A percentile compares a stretch with the other conserved stretches of the same genome.
Evolutionary conservation across 225 moss, liverwort and hornwort species (phyloP).

Genomic region (Anthoceros angustus): DNA sequence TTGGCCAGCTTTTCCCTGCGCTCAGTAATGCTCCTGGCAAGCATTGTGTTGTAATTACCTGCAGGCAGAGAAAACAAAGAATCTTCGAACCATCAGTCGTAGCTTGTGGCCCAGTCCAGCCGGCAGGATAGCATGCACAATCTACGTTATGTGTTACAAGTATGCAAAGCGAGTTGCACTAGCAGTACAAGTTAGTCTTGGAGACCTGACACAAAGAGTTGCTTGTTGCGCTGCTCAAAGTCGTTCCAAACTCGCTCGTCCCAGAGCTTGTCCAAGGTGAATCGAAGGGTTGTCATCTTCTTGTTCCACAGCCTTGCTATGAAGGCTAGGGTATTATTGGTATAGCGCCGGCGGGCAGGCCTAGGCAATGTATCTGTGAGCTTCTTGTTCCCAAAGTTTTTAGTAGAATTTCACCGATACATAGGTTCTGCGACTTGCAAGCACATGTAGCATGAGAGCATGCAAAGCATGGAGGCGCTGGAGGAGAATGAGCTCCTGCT

Average conservation of each 20-base stretch:
- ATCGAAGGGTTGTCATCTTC: conserved; percentile 1
- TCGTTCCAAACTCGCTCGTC: not conserved
- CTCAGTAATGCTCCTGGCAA: not conserved
- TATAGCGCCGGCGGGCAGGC: too few relatives aligned
- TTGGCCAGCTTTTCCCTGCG: not conserved
- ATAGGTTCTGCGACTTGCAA: too few relatives aligned
- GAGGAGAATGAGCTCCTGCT: too few relatives aligned
- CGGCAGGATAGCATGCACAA: not conserved
- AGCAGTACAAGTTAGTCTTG: not conserved
- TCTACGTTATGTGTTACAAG: not conserved
- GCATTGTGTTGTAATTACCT: not conserved
- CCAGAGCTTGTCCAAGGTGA: not conserved
- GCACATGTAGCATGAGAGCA: too few relatives aligned
- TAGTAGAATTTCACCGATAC: too few relatives aligned
- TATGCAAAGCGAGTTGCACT: not conserved
- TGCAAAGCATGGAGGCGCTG: too few relatives aligned
- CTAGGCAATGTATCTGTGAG: too few relatives aligned
- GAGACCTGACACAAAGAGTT: not conserved
- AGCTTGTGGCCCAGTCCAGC: not conserved
- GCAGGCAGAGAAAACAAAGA: not conserved
- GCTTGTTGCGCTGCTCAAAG: not conserved
- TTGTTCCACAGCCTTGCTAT: too few relatives aligned
- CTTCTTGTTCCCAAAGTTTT: too few relatives aligned
- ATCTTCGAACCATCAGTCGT: not conserved
- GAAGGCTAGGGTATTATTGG: too few relatives aligned